These are phyloP conservation scores for Aspergillus latus DNA, from an alignment of 2,329 filamentous ascomycete species.

Conservation along the genomic window DNA sequence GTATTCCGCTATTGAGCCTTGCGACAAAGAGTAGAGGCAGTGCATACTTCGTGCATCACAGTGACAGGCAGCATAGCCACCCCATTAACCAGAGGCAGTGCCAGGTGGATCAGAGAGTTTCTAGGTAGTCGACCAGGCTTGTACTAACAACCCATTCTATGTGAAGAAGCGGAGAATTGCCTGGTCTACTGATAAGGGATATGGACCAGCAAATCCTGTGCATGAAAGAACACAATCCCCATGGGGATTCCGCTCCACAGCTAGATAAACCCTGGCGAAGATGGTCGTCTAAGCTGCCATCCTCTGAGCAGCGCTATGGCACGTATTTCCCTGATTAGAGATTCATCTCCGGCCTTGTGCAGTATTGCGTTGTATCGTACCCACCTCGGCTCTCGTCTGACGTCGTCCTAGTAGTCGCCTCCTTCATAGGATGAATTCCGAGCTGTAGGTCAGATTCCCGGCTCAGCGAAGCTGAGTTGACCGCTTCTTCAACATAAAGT, in stretches of 20 bases:
- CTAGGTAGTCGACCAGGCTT: not conserved
- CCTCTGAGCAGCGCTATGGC: constrained; percentile 1
- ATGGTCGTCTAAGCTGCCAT: constrained; percentile 1
- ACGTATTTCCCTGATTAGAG: constrained; percentile 2
- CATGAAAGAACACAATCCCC: constrained; percentile 6
- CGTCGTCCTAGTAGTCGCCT: not conserved
- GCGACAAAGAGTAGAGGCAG: not conserved
- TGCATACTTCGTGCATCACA: not conserved
- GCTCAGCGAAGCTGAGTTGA: not conserved
- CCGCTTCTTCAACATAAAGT: constrained; percentile 1
- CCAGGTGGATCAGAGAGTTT: not conserved
- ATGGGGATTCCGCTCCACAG: constrained; percentile 3
- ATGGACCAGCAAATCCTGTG: not conserved
- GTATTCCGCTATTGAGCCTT: not conserved
- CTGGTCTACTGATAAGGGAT: not conserved
- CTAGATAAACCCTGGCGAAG: not conserved
- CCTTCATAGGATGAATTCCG: not conserved
- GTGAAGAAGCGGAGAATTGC: constrained; percentile 8
- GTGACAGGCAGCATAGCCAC: not conserved
- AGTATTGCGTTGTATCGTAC: not conserved
- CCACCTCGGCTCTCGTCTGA: not conserved
- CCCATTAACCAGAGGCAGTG: not conserved
- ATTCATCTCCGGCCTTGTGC: not conserved
- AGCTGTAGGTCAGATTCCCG: not conserved
- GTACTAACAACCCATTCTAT: not conserved